A percentile compares a stretch with the other conserved stretches of the same genome.
Evolutionary conservation across 768 basidiomycete species (phyloP).

Genomic region (Auriscalpium microsporum): DNA sequence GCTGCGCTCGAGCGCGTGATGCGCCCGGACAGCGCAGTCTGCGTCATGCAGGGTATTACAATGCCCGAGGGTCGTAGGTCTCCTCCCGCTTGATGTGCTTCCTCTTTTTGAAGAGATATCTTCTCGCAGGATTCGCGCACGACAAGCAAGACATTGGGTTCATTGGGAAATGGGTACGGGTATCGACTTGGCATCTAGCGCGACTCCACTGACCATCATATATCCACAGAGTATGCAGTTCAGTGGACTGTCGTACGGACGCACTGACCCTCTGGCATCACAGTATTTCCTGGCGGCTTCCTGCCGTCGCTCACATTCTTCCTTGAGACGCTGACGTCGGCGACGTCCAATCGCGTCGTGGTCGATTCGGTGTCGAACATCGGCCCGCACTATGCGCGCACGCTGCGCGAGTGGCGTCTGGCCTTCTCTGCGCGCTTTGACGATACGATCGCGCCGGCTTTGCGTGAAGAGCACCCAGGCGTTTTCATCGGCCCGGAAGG

Average conservation of each 20-base stretch:
- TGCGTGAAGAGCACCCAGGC: conserved; percentile 53
- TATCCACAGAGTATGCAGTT: neutral
- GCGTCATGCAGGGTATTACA: conserved; percentile 22
- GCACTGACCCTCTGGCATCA: neutral
- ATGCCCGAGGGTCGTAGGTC: conserved; percentile 4
- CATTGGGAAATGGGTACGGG: conserved; percentile 6
- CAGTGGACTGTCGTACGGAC: no score
- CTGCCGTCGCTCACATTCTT: conserved; percentile 12
- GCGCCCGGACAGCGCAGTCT: conserved; percentile 26
- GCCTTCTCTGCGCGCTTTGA: conserved; percentile 56
- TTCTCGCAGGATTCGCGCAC: conserved; percentile 28
- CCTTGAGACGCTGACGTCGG: conserved; percentile 2
- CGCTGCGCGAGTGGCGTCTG: conserved; percentile 66
- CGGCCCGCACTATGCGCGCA: conserved; percentile 61
- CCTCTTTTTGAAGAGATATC: neutral
- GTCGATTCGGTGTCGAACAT: conserved; percentile 11
- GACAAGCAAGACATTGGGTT: conserved; percentile 4
- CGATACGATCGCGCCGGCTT: conserved; percentile 27
- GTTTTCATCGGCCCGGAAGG: conserved; percentile 38
- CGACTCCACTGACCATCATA: neutral
- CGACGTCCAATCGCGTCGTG: conserved; percentile 6
- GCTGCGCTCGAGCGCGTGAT: conserved; percentile 30
- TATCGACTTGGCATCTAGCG: neutral
- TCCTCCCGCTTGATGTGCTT: neutral
- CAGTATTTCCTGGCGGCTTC: conserved; percentile 11